Conservation (phyloP, 768 basidiomycete genomes). For the Xanthoconium purpureum region DNA sequence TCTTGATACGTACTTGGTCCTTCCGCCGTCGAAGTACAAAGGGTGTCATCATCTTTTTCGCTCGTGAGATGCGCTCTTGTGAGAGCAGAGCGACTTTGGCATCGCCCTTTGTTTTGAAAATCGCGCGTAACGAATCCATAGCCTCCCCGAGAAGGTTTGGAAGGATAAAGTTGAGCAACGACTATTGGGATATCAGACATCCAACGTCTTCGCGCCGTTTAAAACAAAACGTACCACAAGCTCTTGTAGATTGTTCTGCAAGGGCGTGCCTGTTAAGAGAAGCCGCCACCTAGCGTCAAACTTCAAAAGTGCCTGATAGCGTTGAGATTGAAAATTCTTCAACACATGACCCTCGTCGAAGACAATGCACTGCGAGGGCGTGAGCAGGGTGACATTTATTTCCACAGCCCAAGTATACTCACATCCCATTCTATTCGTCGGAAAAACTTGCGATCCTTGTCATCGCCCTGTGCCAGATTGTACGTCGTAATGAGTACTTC, state of each 20-base stretch:
- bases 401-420: constrained; percentile 31
- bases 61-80: constrained; percentile 88
- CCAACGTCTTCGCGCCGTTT: background rate
- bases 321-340: constrained; percentile 97
- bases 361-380: constrained; percentile 66
- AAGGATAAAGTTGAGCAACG: constrained; percentile 96
- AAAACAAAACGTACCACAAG: constrained; percentile 61
- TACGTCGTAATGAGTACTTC: constrained; percentile 97
- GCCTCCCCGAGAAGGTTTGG: constrained; percentile 83
- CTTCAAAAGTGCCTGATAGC: constrained; percentile 84
- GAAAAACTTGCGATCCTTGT: constrained; percentile 90
- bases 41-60: constrained; percentile 99
- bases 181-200: constrained; percentile 46
- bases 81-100: constrained; percentile 85
- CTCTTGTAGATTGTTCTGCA: constrained; percentile 90
- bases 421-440: constrained; percentile 90
- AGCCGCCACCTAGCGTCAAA: constrained; percentile 88
- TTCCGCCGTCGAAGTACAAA: constrained; percentile 97
- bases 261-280: constrained; percentile 90
- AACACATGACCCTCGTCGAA: constrained; percentile 97
- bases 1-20: constrained; percentile 65
- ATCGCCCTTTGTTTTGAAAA: constrained; percentile 97
- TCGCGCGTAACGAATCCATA: constrained; percentile 78
- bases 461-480: constrained; percentile 85
- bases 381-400: background rate